phyloP scores from a whole-genome alignment of 371 early-diverging fungal genomes.

The Synchytrium microbalum region DNA sequence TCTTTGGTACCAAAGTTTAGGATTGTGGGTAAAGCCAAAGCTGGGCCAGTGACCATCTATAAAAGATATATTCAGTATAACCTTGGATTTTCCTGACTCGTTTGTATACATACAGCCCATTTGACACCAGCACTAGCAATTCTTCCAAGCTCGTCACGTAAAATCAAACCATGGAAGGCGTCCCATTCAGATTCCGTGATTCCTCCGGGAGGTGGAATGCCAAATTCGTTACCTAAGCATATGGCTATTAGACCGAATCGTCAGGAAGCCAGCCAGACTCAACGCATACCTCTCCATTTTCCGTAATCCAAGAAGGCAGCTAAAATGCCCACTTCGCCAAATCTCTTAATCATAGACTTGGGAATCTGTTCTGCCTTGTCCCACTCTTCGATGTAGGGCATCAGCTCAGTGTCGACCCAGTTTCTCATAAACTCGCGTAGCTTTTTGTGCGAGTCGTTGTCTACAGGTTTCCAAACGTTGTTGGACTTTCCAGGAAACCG shows the following conservation, averaged over 20 bases:
- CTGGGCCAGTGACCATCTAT: conserved; percentile 46
- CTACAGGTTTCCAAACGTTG: too few relatives aligned
- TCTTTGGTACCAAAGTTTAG: conserved; percentile 33
- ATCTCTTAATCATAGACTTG: background rate
- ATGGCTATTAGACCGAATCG: too few relatives aligned
- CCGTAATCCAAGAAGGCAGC: background rate
- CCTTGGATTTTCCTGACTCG: too few relatives aligned
- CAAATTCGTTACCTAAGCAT: too few relatives aligned
- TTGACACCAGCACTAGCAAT: conserved; percentile 14
- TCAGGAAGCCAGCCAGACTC: too few relatives aligned
- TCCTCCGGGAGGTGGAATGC: conserved; percentile 9
- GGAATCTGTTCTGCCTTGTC: conserved; percentile 7
- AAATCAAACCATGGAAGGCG: conserved; percentile 9
- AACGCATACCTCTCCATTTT: background rate
- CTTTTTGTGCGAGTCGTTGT: conserved; percentile 67
- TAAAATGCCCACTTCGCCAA: background rate
- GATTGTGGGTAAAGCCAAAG: conserved; percentile 45
- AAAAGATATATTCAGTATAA: too few relatives aligned
- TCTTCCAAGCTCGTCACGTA: conserved; percentile 12
- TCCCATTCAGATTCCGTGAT: conserved; percentile 8
- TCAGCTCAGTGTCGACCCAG: conserved; percentile 75
- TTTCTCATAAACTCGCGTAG: conserved; percentile 58
- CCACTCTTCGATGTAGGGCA: conserved; percentile 69
- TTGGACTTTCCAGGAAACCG: too few relatives aligned
- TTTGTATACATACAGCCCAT: too few relatives aligned